Conservation (phyloP, 139 green algal species). For the Diplosphaera chodatii region DNA sequence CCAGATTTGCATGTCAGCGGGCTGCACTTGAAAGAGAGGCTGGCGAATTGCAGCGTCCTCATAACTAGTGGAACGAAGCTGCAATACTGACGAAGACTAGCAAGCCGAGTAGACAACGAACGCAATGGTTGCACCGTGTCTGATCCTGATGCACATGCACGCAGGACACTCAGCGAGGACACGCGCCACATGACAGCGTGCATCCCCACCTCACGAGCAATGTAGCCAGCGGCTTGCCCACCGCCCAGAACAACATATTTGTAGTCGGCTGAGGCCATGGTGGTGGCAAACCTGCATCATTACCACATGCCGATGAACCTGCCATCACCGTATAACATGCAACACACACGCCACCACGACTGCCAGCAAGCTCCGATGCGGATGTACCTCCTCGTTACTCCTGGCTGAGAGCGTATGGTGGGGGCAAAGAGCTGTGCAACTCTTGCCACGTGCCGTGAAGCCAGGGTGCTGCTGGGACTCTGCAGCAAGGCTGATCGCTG, state of each 20-base stretch:
- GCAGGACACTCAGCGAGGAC: not conserved
- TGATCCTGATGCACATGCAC: no score
- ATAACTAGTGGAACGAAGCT: no score
- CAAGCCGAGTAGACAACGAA: no score
- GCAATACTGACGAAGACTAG: no score
- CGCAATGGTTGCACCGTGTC: no score
- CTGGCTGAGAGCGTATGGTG: not conserved
- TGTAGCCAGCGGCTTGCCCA: constrained; percentile 22
- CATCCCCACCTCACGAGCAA: constrained; percentile 5
- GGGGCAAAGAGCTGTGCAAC: not conserved
- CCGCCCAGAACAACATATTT: constrained; percentile 23
- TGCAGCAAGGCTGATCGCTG: not conserved
- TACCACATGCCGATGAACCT: not conserved
- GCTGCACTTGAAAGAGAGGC: no score
- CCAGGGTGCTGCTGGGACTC: not conserved
- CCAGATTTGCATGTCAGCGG: no score
- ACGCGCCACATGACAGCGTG: not conserved
- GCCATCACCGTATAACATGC: not conserved
- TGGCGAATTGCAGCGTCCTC: no score
- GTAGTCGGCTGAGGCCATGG: not conserved
- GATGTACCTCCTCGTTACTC: not conserved
- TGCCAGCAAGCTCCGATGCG: no score
- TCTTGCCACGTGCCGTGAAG: not conserved
- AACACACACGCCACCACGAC: not conserved
- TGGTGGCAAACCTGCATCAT: not conserved